Conservation (phyloP, 495 filamentous ascomycete species). For the Penicillium ochrochloron region DNA sequence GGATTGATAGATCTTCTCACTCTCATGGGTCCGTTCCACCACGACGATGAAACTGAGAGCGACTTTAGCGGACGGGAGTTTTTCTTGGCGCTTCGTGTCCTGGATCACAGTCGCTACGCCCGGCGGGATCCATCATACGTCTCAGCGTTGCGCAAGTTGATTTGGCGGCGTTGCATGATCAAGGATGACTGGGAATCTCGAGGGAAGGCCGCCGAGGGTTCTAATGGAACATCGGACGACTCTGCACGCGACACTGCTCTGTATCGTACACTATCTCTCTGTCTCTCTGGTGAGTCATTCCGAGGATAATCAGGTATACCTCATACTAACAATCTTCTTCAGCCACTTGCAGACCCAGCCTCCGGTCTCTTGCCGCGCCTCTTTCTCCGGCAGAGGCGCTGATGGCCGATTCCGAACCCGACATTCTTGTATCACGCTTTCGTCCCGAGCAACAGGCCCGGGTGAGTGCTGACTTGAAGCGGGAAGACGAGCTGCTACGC, state of each 20-base stretch:
- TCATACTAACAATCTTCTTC: slow-evolving; percentile 12
- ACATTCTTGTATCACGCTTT: slow-evolving; percentile 60
- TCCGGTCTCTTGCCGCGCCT: slow-evolving; percentile 42
- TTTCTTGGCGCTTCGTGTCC: slow-evolving; percentile 70
- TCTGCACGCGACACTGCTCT: slow-evolving; percentile 39
- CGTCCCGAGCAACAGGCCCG: slow-evolving; percentile 51
- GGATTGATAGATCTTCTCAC: slow-evolving; percentile 83
- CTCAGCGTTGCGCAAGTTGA: slow-evolving; percentile 65
- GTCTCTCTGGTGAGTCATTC: slow-evolving; percentile 36
- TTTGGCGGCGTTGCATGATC: slow-evolving; percentile 83
- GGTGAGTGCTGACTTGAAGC: slow-evolving; percentile 55
- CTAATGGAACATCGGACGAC: slow-evolving; percentile 29
- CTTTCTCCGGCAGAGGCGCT: slow-evolving; percentile 55
- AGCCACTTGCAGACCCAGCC: slow-evolving; percentile 25
- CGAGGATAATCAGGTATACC: neutral
- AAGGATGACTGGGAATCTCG: slow-evolving; percentile 75
- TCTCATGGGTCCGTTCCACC: slow-evolving; percentile 55
- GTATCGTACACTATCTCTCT: slow-evolving; percentile 37
- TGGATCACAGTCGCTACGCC: slow-evolving; percentile 59
- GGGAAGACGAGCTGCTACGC: slow-evolving; percentile 57
- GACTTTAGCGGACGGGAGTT: slow-evolving; percentile 60
- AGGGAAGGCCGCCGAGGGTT: slow-evolving; percentile 36
- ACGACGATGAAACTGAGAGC: slow-evolving; percentile 39
- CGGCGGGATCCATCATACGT: slow-evolving; percentile 53
- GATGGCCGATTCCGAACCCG: slow-evolving; percentile 53